Evolutionary conservation across 257 asterid species (phyloP), one percentile per base, ranked within the genome.

Genomic region (Fraxinus quadrangulata): DNA sequence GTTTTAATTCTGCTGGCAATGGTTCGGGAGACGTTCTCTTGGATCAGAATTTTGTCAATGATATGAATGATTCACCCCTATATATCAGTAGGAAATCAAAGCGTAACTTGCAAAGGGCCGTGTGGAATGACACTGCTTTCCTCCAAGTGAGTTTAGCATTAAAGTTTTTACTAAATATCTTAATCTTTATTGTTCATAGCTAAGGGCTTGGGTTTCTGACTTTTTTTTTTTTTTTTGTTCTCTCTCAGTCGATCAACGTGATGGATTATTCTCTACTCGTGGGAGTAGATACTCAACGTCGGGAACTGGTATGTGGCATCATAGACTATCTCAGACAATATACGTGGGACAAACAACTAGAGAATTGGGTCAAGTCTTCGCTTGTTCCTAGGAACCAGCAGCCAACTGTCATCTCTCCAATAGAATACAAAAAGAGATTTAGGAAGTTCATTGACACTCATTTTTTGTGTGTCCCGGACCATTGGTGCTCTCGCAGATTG

Each of bases 261-360:
- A 94, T 94, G 99, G 99, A 94, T 79, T 94, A 94, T 80, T 94
- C 99, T 78, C 86, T 94, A 73, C 97, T 94, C 1, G 97, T 92
- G 86, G 99, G 99, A 72, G 97, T 94, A 36, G 98, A 94, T 76
- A 82, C 86, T 51, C 84, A 88, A 79, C 85, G 86, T 45, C 91
- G 84, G 6, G 93, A 91, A 85, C 91, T 94, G 82, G 97, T 88
- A 5, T 89, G 99, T 37, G 99, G 99, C 19, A 94, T 94, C 86
- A 94, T 94, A 37, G 99, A 94, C 88, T 94, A 91, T 81, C 94
- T 94, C 34, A 87, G 99, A 87, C 99, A 94, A 83, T 94, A 94
- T 79, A 94, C 99, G 1, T 94, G 99, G 99, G 99, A 92, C 88
- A 94, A 94, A 84, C 97, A 94, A 72, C 89, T 94, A 9, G 99